phyloP scores from a whole-genome alignment of 2,329 filamentous ascomycete genomes.

The Ophiobolus disseminans region DNA sequence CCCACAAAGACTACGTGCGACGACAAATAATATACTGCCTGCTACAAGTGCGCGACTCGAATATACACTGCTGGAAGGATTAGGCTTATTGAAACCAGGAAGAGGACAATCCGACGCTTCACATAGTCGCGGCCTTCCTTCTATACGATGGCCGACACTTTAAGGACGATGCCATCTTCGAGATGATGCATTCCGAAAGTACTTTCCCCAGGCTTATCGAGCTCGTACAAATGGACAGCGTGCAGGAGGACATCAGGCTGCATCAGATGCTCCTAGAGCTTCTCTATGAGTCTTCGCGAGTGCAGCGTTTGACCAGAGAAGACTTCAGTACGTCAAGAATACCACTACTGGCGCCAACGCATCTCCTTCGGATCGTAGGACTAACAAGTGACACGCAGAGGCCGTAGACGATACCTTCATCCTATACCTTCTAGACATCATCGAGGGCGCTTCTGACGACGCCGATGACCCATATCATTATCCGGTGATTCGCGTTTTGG shows the following conservation, averaged over 20 bases:
- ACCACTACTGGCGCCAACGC: neutral
- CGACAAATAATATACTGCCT: slow-evolving; percentile 92
- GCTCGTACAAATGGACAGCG: slow-evolving; percentile 71
- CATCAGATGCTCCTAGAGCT: slow-evolving; percentile 85
- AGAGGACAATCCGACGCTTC: slow-evolving; percentile 80
- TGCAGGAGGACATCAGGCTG: slow-evolving; percentile 71
- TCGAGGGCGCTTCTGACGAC: slow-evolving; percentile 87
- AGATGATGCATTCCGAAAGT: slow-evolving; percentile 84
- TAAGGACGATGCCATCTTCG: slow-evolving; percentile 78
- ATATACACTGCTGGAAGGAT: neutral
- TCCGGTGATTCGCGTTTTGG: slow-evolving; percentile 88
- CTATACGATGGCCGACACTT: slow-evolving; percentile 84
- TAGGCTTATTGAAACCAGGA: slow-evolving; percentile 64
- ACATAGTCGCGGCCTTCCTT: slow-evolving; percentile 82
- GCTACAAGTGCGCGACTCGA: slow-evolving; percentile 62
- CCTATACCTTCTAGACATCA: slow-evolving; percentile 81
- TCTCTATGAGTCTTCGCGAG: slow-evolving; percentile 94
- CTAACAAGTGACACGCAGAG: slow-evolving; percentile 44
- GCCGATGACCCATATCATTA: slow-evolving; percentile 94
- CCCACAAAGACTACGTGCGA: slow-evolving; percentile 84
- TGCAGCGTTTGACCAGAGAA: slow-evolving; percentile 78
- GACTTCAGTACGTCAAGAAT: slow-evolving; percentile 70
- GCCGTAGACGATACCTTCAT: slow-evolving; percentile 79
- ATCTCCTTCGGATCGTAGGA: neutral
- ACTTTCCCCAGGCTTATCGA: slow-evolving; percentile 85